A percentile compares a stretch with the other conserved stretches of the same genome.
phyloP scores from a whole-genome alignment of 805 yeast genomes.

The Saccharomycopsis oosterbeekiorum region DNA sequence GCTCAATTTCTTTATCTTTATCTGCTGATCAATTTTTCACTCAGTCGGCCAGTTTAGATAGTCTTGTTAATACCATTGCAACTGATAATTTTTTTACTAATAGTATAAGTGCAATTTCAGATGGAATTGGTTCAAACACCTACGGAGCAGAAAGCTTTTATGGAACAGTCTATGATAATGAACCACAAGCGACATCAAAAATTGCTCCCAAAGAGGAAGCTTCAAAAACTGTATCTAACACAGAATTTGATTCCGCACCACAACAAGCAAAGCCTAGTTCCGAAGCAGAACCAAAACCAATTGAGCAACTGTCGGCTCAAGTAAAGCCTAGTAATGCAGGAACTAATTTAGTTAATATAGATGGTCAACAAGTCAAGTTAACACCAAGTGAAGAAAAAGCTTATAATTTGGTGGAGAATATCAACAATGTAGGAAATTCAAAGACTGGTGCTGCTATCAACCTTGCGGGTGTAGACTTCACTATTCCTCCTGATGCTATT shows the following conservation, averaged over 20 bases:
- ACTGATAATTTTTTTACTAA: neutral
- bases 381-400: neutral
- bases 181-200: neutral
- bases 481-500: conserved; percentile 4
- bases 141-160: neutral
- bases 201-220: neutral
- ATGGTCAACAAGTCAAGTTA: neutral
- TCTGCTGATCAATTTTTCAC: neutral
- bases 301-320: neutral
- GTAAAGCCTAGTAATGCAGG: neutral
- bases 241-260: neutral
- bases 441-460: neutral
- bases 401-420: neutral
- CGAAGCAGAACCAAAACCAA: neutral
- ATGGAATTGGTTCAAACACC: neutral
- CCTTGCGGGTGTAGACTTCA: neutral
- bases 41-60: neutral
- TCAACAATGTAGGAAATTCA: neutral
- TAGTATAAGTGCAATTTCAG: neutral
- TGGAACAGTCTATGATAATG: neutral
- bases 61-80: neutral
- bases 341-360: neutral
- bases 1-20: neutral
- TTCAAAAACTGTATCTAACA: neutral
- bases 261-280: neutral